A percentile compares a stretch with the other conserved stretches of the same genome.
These are phyloP conservation scores for Lenzites betulinus DNA, from an alignment of 768 basidiomycete genomes.

Conservation along the genomic window DNA sequence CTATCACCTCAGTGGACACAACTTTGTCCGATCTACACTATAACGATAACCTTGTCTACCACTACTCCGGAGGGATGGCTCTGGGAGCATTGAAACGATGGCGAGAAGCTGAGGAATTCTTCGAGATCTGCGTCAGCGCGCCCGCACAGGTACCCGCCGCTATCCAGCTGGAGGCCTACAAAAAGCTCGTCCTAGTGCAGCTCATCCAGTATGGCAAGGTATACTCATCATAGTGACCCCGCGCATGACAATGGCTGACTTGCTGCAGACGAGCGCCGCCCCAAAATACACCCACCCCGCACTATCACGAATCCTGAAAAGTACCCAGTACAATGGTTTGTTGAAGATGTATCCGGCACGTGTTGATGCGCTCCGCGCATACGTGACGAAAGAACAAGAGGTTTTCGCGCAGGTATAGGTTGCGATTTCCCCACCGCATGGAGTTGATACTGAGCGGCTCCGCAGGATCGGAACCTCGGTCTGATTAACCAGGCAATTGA, in stretches of 20 bases:
- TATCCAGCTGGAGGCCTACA: slow-evolving; percentile 83
- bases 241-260: not conserved
- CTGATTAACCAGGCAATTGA: slow-evolving; percentile 66
- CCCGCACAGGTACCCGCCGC: slow-evolving; percentile 55
- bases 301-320: slow-evolving; percentile 64
- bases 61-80: slow-evolving; percentile 79
- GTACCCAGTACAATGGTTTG: slow-evolving; percentile 64
- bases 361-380: slow-evolving; percentile 42
- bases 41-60: slow-evolving; percentile 81
- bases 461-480: slow-evolving; percentile 72
- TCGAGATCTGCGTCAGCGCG: slow-evolving; percentile 73
- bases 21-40: slow-evolving; percentile 66
- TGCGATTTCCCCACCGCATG: not conserved
- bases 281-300: slow-evolving; percentile 75
- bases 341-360: slow-evolving; percentile 67
- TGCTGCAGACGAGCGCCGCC: slow-evolving; percentile 42
- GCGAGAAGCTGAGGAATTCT: slow-evolving; percentile 70
- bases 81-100: slow-evolving; percentile 64
- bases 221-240: slow-evolving; percentile 6
- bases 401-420: slow-evolving; percentile 53
- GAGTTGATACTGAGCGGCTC: not conserved
- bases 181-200: slow-evolving; percentile 81
- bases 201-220: slow-evolving; percentile 79
- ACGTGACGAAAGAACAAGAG: slow-evolving; percentile 57
- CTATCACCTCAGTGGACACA: slow-evolving; percentile 67